Percentiles rank a stretch among this genome's conserved stretches.
These are phyloP conservation scores for Candida hispaniensis DNA, from an alignment of 805 yeast species.

Conservation along the genomic window DNA sequence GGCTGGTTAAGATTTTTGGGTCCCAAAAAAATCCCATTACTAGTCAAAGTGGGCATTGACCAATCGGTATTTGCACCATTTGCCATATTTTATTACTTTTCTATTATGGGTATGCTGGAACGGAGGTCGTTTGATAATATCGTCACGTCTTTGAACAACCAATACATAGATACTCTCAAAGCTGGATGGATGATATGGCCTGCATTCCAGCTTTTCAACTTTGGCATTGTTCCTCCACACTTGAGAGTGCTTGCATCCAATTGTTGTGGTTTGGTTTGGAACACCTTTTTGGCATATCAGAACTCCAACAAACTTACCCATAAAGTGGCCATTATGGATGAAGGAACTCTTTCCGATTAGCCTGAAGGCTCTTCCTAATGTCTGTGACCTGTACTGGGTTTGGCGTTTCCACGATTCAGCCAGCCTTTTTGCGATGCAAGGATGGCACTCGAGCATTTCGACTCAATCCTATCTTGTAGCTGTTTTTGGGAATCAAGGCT, in stretches of 20 bases:
- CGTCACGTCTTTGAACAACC: slow-evolving; percentile 26
- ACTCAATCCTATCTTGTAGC: no score
- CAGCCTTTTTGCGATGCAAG: no score
- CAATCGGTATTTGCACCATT: slow-evolving; percentile 68
- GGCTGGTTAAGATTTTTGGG: slow-evolving; percentile 54
- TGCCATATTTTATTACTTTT: slow-evolving; percentile 60
- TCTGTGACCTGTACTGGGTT: no score
- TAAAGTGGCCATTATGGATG: not conserved
- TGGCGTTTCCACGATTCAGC: no score
- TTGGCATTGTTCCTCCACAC: slow-evolving; percentile 59
- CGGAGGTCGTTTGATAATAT: slow-evolving; percentile 35
- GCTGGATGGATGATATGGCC: slow-evolving; percentile 93
- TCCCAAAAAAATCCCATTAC: slow-evolving; percentile 29
- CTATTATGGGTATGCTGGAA: slow-evolving; percentile 59
- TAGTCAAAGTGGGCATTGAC: slow-evolving; percentile 52
- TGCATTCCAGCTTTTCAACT: slow-evolving; percentile 60
- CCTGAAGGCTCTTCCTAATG: no score
- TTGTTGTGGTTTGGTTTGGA: slow-evolving; percentile 69
- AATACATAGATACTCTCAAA: slow-evolving; percentile 46
- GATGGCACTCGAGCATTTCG: no score
- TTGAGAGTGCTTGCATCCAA: slow-evolving; percentile 61
- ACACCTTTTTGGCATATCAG: slow-evolving; percentile 50
- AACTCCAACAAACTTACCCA: slow-evolving; percentile 12
- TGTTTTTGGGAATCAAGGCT: no score
- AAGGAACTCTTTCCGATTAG: slow-evolving; percentile 15